Evolutionary conservation across 768 basidiomycete genomes (phyloP), one percentile per base, ranked within the genome.

Genomic region (Termitomyces heimii): DNA sequence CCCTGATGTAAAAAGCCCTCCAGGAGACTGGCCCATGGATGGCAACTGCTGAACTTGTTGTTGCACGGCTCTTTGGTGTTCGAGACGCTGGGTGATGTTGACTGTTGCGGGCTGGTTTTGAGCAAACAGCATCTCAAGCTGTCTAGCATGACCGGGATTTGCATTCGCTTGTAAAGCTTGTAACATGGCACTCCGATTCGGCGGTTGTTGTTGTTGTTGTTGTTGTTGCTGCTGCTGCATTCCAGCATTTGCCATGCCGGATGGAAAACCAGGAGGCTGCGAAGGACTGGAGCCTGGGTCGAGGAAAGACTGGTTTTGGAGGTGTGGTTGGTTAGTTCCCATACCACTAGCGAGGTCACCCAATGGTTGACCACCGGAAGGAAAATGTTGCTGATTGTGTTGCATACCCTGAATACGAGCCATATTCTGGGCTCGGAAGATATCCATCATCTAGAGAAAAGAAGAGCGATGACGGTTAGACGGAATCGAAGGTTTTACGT

Each of bases 1-100:
- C 26, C 71, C 72, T n/a, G 79, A 70, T 8, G 80, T 68, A 22
- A 76, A 63, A 65, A 84, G 83, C 62, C 81, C 75, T 55, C 83
- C 82, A 22, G 69, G 60, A 22, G 73, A 61, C 58, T 76, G 80
- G 56, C 71, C 76, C 59, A 76, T 68, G 37, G 76, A 57, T 60
- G 63, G 51, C 10, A 71, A 64, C 57, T 66, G 52, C 37, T 63
- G 62, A 18, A 48, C 65, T 42, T 63, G 67, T 57, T 67, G 67
- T 26, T 64, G 69, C 44, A 63, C 59, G 67, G 68, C 31, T 43
- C 59, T 56, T 34, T 67, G 66, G 5, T 69, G 65, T 50, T 71
- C 64, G 4, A 65, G 34, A 16, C 64, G 60, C 56, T 60, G 60
- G 0, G 43, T 65, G 13, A 79, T 68, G 53, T 74, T 73, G 58